Evolutionary conservation across 2,329 filamentous ascomycete genomes (phyloP).

Genomic region (Diaporthe helianthi): DNA sequence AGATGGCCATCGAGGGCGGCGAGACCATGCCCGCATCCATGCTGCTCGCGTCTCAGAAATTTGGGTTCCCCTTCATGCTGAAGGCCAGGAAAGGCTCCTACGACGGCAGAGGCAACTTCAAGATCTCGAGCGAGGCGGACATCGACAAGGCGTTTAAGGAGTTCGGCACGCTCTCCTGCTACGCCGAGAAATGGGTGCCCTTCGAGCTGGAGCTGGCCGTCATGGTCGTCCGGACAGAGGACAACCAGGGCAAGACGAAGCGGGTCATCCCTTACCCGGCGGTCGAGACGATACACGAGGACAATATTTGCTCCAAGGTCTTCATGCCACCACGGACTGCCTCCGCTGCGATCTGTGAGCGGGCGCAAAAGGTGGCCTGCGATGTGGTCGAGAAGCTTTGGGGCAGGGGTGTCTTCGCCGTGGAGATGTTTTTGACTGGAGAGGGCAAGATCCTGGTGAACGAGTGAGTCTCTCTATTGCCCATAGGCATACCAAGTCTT

Average conservation of each 20-base stretch:
- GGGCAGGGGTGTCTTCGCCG: constrained; percentile 93
- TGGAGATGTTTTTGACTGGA: constrained; percentile 90
- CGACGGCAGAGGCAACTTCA: constrained; percentile 79
- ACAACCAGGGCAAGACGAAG: constrained; percentile 59
- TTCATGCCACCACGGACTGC: constrained; percentile 84
- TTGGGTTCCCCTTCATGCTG: constrained; percentile 89
- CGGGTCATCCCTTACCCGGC: constrained; percentile 77
- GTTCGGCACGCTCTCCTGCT: constrained; percentile 75
- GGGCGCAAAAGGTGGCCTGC: constrained; percentile 78
- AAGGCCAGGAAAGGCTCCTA: constrained; percentile 92
- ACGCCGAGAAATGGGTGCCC: constrained; percentile 88
- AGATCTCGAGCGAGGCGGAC: constrained; percentile 53
- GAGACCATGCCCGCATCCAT: constrained; percentile 67
- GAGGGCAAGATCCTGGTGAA: constrained; percentile 57
- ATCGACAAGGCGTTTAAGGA: constrained; percentile 70
- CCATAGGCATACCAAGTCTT: too few relatives aligned
- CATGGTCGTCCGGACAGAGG: constrained; percentile 91
- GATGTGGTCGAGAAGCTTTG: constrained; percentile 81
- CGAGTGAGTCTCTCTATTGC: constrained; percentile 4
- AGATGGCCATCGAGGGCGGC: constrained; percentile 65
- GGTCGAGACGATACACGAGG: constrained; percentile 94
- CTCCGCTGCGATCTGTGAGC: constrained; percentile 62
- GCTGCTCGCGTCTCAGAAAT: constrained; percentile 64
- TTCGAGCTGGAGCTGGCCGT: constrained; percentile 90
- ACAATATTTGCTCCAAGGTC: constrained; percentile 92